Evolutionary conservation across 1,284 basidiomycete species (phyloP), one percentile per base, ranked within the genome.

Genomic region (Crucibulum cyathiforme): DNA sequence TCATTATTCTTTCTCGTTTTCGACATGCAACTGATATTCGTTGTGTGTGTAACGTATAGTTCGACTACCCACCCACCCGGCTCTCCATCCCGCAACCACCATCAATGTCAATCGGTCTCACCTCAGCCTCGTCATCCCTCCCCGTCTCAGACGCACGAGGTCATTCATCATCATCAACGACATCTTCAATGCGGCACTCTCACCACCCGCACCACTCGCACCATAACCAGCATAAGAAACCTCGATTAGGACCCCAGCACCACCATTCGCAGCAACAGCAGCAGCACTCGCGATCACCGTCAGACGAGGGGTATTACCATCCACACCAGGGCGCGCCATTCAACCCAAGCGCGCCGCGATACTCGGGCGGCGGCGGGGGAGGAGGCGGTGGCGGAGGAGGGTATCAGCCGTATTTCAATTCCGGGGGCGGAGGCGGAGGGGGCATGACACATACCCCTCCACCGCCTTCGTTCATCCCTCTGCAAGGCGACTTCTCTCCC

Each of bases 341-440:
- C 36, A 12, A 31, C 46, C 9, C 13, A 8, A 17, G 39, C 8
- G 38, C 51, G 3, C 10, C 13, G 6, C 12, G 19, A 12, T 15
- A 36, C 60, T 56, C 45, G 19, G 24, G 36, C 35, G 36, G 54
- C 5, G 48, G 53, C 9, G 51, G 58, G 24, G 57, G 57, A 54
- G 54, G 56, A 8, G 60, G 61, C 36, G 35, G 49, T 36, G 49
- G 49, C 34, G 49, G 49, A 15, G 31, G 35, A 6, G 31, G 35
- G 37, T 68, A 68, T 57, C 62, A 62, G 57, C 65, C 67, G 0
- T 69, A 67, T 64, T 71, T 67, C 64, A 66, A 66, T 24, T 35
- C 49, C 31, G 49, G 49, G 34, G 39, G 39, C 5, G 39, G 39
- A 43, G 47, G 47, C 7, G 17, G 31, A 63, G 67, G 67, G 31